Evolutionary conservation across 306 rosid genomes (phyloP), one percentile per base, ranked within the genome.

Genomic region (Adenanthera pavonina): DNA sequence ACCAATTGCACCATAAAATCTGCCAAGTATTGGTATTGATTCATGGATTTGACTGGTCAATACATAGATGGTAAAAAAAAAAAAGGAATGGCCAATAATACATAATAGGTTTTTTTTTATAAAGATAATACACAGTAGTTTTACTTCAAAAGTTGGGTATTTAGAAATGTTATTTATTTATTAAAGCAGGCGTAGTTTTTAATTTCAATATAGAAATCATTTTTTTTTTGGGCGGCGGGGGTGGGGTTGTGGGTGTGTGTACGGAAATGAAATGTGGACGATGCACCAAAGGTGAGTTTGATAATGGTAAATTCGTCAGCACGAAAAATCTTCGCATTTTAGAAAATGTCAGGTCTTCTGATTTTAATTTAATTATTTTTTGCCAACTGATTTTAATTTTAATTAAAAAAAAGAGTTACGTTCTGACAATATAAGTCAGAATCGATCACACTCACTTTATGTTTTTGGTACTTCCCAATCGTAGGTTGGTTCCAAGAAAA

Each of bases 391-490:
- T 38, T 40, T 14, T 34, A 35, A 2, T 6, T 36, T 36, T 36
- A 20, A 38, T 7, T 0, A 12, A 43, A 69, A 69, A 46, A 83
- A 48, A 30, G 61, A 80, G 85, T 81, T 81, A 71, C 80, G 78
- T 84, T 77, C 71, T 80, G 79, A 81, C 77, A 68, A 44, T 60
- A 66, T 57, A 47, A 75, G 84, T 87, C 76, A 66, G 85, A 84
- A 78, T 74, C 87, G 72, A 82, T 81, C 83, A 77, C 89, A 73
- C 83, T 19, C 51, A 77, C 76, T 78, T 25, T 78, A n/a, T n/a
- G n/a, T 67, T 79, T 79, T 67, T 59, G 60, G 85, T 83, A 68
- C 79, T 73, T 86, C 72, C 71, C 80, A 70, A 25, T 81, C 69
- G 78, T 35, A 69, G 86, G 82, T 87, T 81, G 59, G 80, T 84